Evolutionary conservation across 2,329 filamentous ascomycete species (phyloP).

Genomic region (Sporothrix phasma): DNA sequence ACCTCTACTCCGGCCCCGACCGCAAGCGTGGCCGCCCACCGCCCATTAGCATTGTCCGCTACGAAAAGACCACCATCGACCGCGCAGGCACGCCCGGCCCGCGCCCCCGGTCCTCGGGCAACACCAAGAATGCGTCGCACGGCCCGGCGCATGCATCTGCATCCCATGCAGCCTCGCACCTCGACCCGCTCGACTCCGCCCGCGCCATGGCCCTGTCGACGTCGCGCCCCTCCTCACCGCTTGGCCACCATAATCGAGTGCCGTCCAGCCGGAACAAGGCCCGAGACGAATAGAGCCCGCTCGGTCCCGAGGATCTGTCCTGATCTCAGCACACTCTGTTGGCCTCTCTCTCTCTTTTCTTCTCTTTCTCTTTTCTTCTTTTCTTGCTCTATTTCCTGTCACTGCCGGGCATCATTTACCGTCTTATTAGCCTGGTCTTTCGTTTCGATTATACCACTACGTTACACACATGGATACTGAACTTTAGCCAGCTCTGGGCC

Average conservation of each 20-base stretch:
- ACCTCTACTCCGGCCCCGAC: slow-evolving; percentile 67
- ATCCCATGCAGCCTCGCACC: not conserved
- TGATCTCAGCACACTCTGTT: not conserved
- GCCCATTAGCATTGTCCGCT: slow-evolving; percentile 59
- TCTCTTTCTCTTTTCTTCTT: too few species aligned
- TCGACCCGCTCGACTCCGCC: slow-evolving; percentile 28
- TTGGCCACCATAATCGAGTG: slow-evolving; percentile 27
- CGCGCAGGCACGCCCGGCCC: slow-evolving; percentile 29
- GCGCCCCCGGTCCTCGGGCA: slow-evolving; percentile 20
- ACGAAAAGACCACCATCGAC: slow-evolving; percentile 63
- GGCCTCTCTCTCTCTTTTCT: not conserved
- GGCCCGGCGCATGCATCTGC: slow-evolving; percentile 24
- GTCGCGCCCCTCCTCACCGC: slow-evolving; percentile 39
- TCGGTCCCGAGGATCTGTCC: not conserved
- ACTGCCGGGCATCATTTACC: too few species aligned
- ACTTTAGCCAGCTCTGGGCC: not conserved
- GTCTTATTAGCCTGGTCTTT: not conserved
- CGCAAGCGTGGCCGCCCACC: slow-evolving; percentile 49
- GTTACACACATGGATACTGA: not conserved
- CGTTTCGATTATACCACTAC: slow-evolving; percentile 1
- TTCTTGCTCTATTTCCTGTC: too few species aligned
- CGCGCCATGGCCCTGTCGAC: slow-evolving; percentile 33
- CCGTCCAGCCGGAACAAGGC: slow-evolving; percentile 31
- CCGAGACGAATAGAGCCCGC: slow-evolving; percentile 27
- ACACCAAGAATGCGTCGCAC: slow-evolving; percentile 26